A percentile compares a stretch with the other conserved stretches of the same genome.
Evolutionary conservation across 2,329 filamentous ascomycete genomes (phyloP).

Genomic region (Escovopsis sp.): DNA sequence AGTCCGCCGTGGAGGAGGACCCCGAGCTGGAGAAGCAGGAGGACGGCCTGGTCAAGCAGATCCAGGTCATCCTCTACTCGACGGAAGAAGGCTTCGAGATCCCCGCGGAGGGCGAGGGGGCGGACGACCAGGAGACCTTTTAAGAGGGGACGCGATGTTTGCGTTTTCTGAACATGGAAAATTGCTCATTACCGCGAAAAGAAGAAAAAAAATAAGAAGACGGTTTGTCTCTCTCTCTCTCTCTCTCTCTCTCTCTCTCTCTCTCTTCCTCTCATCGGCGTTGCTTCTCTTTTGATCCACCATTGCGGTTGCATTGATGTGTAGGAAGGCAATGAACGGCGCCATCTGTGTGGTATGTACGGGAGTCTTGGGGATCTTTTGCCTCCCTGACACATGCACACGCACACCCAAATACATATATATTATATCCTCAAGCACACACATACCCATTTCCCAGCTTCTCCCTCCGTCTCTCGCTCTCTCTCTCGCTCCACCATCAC

Average conservation of each 20-base stretch:
- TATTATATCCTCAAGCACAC: neutral
- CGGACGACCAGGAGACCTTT: conserved; percentile 71
- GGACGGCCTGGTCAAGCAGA: conserved; percentile 81
- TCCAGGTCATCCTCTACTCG: conserved; percentile 92
- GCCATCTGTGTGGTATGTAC: neutral
- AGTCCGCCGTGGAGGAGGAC: conserved; percentile 83
- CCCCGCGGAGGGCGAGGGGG: conserved; percentile 57
- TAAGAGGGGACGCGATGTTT: conserved; percentile 19
- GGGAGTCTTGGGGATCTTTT: no score
- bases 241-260: no score
- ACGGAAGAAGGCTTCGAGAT: conserved; percentile 92
- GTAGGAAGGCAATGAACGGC: conserved; percentile 1
- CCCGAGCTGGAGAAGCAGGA: conserved; percentile 91
- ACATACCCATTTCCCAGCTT: no score
- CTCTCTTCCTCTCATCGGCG: neutral
- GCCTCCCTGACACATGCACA: no score
- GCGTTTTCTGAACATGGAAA: conserved; percentile 1
- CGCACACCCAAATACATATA: neutral
- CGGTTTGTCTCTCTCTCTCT: no score
- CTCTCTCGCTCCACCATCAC: neutral
- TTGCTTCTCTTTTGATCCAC: neutral
- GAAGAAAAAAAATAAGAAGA: conserved; percentile 1
- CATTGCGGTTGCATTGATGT: conserved; percentile 1
- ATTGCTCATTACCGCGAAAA: neutral
- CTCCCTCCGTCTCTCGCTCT: neutral